phyloP scores from a whole-genome alignment of 345 rosid genomes.

The Gossypium mustelinum region DNA sequence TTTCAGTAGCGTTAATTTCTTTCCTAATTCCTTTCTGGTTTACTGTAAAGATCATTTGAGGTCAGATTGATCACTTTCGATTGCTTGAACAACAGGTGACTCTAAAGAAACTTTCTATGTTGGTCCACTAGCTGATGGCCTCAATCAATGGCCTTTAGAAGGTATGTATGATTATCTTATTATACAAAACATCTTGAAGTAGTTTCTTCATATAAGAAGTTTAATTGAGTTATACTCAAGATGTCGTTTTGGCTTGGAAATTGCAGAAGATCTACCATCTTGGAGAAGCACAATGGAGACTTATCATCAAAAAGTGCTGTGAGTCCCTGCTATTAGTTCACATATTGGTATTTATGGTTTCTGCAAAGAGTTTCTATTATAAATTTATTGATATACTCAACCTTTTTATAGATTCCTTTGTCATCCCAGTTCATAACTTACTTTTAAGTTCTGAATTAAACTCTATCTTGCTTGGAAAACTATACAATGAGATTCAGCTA shows the following conservation, averaged over 20 bases:
- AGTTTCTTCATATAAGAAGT: not conserved
- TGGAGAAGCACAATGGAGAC: slow-evolving; percentile 66
- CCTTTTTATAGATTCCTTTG: not conserved
- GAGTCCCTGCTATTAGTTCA: slow-evolving; percentile 21
- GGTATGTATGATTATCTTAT: slow-evolving; percentile 28
- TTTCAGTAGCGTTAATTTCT: not conserved
- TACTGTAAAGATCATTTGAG: not conserved
- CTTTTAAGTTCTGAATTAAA: not conserved
- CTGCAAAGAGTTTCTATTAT: not conserved
- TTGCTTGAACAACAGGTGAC: slow-evolving; percentile 45
- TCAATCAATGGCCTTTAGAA: slow-evolving; percentile 70
- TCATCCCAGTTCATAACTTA: not conserved
- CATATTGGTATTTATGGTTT: not conserved
- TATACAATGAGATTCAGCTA: not conserved
- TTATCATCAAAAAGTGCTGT: slow-evolving; percentile 44
- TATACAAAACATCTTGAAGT: not conserved
- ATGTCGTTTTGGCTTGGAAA: slow-evolving; percentile 16
- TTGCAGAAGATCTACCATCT: slow-evolving; percentile 56
- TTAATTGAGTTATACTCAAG: not conserved
- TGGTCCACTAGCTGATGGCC: slow-evolving; percentile 49
- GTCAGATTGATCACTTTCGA: not conserved
- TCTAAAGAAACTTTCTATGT: slow-evolving; percentile 63
- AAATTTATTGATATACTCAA: not conserved
- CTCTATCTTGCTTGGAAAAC: not conserved
- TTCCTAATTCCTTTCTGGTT: not conserved